These are phyloP conservation scores for Cladosporium sp. DNA, from an alignment of 2,329 filamentous ascomycete species.

Conservation along the genomic window DNA sequence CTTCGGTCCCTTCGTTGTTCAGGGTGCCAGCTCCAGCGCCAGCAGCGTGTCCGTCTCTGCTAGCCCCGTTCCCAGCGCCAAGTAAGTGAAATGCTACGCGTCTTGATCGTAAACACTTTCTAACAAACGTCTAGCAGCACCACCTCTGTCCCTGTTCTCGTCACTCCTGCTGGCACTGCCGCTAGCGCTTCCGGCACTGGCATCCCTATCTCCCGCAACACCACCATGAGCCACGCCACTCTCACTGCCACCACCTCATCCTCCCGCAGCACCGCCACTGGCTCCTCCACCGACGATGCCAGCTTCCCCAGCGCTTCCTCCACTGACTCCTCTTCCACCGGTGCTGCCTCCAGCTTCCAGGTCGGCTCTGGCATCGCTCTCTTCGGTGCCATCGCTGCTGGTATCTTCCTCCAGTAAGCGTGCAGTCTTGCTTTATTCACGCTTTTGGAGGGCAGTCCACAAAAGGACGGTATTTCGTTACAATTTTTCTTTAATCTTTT, in stretches of 20 bases:
- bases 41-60: conserved; percentile 31
- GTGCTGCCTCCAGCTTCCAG: conserved; percentile 32
- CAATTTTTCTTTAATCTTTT: conserved; percentile 6
- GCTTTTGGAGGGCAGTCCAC: not conserved
- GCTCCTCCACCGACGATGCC: conserved; percentile 19
- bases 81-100: conserved; percentile 8
- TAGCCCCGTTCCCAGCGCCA: conserved; percentile 23
- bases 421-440: not conserved
- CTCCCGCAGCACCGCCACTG: conserved; percentile 20
- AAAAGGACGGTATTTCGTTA: conserved; percentile 2
- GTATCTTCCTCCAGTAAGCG: conserved; percentile 31
- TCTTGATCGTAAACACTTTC: not conserved
- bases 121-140: conserved; percentile 24
- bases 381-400: conserved; percentile 44
- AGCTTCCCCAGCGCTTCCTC: conserved; percentile 16
- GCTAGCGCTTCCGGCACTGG: conserved; percentile 28
- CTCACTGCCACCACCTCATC: conserved; percentile 25
- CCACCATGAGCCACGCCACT: conserved; percentile 32
- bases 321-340: conserved; percentile 23
- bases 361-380: conserved; percentile 42
- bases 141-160: conserved; percentile 23
- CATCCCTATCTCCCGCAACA: conserved; percentile 33
- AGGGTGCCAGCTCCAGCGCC: conserved; percentile 33
- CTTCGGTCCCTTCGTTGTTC: conserved; percentile 53
- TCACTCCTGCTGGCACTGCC: conserved; percentile 20